Evolutionary conservation across 352 stramenopile species (phyloP), one percentile per base, ranked within the genome.

Genomic region (Phytophthora hibernalis): DNA sequence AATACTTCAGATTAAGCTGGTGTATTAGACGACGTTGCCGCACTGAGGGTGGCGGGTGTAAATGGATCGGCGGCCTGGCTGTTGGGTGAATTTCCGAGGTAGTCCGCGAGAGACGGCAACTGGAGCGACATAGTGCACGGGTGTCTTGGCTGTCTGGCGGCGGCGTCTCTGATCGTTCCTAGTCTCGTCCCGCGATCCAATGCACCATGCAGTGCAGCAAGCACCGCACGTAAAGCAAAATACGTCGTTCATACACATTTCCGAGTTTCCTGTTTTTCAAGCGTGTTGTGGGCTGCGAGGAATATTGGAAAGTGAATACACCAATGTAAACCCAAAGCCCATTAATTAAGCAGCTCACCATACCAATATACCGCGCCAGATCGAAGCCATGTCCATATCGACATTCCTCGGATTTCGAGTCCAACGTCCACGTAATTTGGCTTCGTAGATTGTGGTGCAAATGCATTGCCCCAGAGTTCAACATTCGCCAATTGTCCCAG

Each of bases 101-200:
- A 54, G 55, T 5, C 55, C 61, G 24, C 47, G 53, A 18, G 65
- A 53, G 12, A 74, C 59, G 21, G 50, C 44, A 21, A 74, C 65
- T 45, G 65, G 65, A 1, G 54, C 42, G 16, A 74, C 61, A 59
- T 74, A 69, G 24, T 61, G 30, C n/a, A 74, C 61, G n/a, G 54
- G 55, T 15, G 38, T 43, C 30, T 67, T 66, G 11, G 30, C 20
- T 50, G 56, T 42, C 22, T n/a, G 9, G 12, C 30, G 13, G 28
- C 54, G 65, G 26, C 22, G 58, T 20, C 47, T 52, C 42, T 22
- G 26, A 43, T 70, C 48, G 18, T 49, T 33, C 22, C 42, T 69
- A 21, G 44, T 40, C 22, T 54, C 16, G 42, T 65, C 54, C 16
- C 50, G 61, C n/a, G 58, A 45, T 18, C 58, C 47, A 31, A 68